Percentiles rank a stretch among this genome's conserved stretches.
Evolutionary conservation across 192 early-diverging fungal genomes (phyloP).

Genomic region (Coemansia guatemalensis): DNA sequence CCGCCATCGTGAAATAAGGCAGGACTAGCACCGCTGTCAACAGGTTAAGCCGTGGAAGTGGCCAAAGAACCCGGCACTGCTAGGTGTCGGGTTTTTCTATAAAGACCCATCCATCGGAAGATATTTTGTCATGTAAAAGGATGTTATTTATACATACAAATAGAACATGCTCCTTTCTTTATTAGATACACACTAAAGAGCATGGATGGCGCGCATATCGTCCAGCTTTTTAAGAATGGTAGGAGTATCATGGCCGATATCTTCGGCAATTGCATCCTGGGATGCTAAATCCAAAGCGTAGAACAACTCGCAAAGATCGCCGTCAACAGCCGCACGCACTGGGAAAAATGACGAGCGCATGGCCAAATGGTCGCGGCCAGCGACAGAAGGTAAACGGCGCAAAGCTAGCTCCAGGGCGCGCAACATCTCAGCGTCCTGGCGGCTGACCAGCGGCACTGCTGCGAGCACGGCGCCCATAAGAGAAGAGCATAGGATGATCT

Average conservation of each 20-base stretch:
- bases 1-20: too few relatives aligned
- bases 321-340: conserved; percentile 75
- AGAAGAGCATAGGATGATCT: conserved; percentile 83
- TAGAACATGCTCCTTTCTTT: too few relatives aligned
- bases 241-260: conserved; percentile 76
- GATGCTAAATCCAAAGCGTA: conserved; percentile 8
- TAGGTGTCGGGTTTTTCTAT: too few relatives aligned
- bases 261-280: conserved; percentile 69
- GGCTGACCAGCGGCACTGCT: neutral
- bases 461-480: conserved; percentile 74
- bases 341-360: conserved; percentile 83
- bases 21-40: too few relatives aligned
- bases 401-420: conserved; percentile 88
- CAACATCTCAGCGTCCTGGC: conserved; percentile 85
- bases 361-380: conserved; percentile 85
- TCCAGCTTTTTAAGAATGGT: conserved; percentile 95
- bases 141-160: too few relatives aligned
- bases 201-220: conserved; percentile 70
- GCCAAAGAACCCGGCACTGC: too few relatives aligned
- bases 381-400: conserved; percentile 73
- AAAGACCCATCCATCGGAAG: too few relatives aligned
- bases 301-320: conserved; percentile 91
- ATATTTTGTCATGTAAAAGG: too few relatives aligned
- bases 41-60: too few relatives aligned
- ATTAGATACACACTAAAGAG: too few relatives aligned